A percentile compares a stretch with the other conserved stretches of the same genome.
These are phyloP conservation scores for Coffea humblotiana DNA, from an alignment of 305 asterid species.

Conservation along the genomic window DNA sequence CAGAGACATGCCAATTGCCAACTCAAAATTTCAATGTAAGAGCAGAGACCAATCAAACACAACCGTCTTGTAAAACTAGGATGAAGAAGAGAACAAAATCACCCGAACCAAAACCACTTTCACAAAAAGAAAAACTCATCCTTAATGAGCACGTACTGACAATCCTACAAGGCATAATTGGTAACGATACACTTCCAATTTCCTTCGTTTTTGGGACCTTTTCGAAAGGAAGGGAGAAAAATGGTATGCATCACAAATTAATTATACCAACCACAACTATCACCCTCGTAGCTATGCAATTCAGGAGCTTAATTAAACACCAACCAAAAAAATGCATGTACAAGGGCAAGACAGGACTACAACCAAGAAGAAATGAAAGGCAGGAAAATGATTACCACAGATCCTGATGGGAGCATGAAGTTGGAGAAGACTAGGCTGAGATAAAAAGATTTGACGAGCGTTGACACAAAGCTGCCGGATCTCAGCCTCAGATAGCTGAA, in stretches of 20 bases:
- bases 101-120: background rate
- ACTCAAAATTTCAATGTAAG: background rate
- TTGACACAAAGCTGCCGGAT: constrained; percentile 85
- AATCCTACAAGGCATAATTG: background rate
- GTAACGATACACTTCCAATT: background rate
- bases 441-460: constrained; percentile 73
- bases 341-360: background rate
- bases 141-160: background rate
- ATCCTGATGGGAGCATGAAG: constrained; percentile 76
- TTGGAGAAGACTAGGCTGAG: constrained; percentile 69
- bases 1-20: background rate
- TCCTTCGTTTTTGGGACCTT: background rate
- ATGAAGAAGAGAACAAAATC: background rate
- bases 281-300: background rate
- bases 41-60: background rate
- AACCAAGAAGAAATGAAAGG: background rate
- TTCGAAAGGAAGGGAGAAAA: background rate
- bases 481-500: constrained; percentile 83
- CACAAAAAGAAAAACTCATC: background rate
- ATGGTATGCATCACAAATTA: background rate
- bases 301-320: background rate
- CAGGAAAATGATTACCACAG: constrained; percentile 46
- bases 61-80: background rate
- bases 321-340: background rate
- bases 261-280: background rate